These are phyloP conservation scores for Fusarium compactum DNA, from an alignment of 2,329 filamentous ascomycete genomes.

Conservation along the genomic window DNA sequence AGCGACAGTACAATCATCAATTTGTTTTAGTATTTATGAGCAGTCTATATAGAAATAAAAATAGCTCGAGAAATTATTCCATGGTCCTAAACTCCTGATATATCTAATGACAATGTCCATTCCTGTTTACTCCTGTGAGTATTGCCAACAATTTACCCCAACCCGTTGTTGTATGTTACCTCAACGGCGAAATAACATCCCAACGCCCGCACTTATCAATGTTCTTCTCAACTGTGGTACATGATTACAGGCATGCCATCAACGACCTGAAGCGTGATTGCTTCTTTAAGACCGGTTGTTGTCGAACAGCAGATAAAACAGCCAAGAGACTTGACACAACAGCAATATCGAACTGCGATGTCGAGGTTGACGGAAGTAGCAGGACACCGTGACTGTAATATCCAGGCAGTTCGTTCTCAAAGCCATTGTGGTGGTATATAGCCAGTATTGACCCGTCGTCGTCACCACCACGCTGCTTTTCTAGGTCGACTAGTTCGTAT, in stretches of 20 bases:
- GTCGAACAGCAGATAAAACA: not conserved
- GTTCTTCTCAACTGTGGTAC: too few species aligned
- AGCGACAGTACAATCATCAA: not conserved
- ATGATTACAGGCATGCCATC: not conserved
- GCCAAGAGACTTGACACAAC: constrained; percentile 5
- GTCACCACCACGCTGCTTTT: accelerated
- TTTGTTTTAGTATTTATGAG: not conserved
- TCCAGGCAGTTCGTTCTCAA: constrained; percentile 1
- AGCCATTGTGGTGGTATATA: constrained; percentile 17
- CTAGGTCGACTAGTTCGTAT: constrained; percentile 7
- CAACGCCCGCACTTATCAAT: too few species aligned
- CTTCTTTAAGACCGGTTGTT: not conserved
- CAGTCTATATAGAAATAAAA: not conserved
- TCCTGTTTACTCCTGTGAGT: too few species aligned
- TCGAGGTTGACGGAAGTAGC: not conserved
- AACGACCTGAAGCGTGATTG: not conserved
- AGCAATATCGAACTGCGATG: not conserved
- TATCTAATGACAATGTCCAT: too few species aligned
- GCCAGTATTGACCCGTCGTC: not conserved
- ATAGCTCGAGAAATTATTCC: not conserved
- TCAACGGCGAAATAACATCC: too few species aligned
- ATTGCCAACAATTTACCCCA: too few species aligned
- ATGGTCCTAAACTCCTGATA: too few species aligned
- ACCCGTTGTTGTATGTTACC: too few species aligned
- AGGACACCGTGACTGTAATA: not conserved